These are phyloP conservation scores for Vairimorpha necatrix DNA, from an alignment of 371 early-diverging fungal species.

Conservation along the genomic window DNA sequence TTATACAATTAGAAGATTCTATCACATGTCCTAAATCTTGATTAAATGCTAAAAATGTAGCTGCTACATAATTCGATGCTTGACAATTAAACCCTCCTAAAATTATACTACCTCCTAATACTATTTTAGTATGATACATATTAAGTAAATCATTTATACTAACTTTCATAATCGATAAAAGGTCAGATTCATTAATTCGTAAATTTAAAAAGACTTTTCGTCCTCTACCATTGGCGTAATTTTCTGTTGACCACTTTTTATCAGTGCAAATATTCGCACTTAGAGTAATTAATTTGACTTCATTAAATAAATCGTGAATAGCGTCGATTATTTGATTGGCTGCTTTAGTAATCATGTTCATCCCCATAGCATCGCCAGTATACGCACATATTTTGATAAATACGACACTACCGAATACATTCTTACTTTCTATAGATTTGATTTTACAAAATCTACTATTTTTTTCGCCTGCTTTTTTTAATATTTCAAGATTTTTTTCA, in stretches of 20 bases:
- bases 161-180: conserved; percentile 22
- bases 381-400: conserved; percentile 67
- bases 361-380: conserved; percentile 95
- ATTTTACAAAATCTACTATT: conserved; percentile 36
- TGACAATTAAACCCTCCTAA: conserved; percentile 92
- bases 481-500: conserved; percentile 5
- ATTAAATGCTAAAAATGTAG: conserved; percentile 83
- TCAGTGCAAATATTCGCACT: conserved; percentile 90
- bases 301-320: conserved; percentile 13
- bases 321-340: conserved; percentile 68
- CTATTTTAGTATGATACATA: conserved; percentile 40
- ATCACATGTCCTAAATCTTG: conserved; percentile 93
- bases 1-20: conserved; percentile 83
- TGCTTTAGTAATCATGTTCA: conserved; percentile 97
- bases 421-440: conserved; percentile 26
- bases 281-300: conserved; percentile 67
- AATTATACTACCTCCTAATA: conserved; percentile 79
- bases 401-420: conserved; percentile 21
- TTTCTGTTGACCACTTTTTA: conserved; percentile 88
- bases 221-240: conserved; percentile 91
- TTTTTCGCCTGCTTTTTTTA: conserved; percentile 26
- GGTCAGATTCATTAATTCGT: conserved; percentile 20
- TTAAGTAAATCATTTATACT: conserved; percentile 20
- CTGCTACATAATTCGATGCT: conserved; percentile 84
- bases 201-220: conserved; percentile 37